These are phyloP conservation scores for Adansonia rubrostipa DNA, from an alignment of 441 rosid genomes.

Conservation along the genomic window DNA sequence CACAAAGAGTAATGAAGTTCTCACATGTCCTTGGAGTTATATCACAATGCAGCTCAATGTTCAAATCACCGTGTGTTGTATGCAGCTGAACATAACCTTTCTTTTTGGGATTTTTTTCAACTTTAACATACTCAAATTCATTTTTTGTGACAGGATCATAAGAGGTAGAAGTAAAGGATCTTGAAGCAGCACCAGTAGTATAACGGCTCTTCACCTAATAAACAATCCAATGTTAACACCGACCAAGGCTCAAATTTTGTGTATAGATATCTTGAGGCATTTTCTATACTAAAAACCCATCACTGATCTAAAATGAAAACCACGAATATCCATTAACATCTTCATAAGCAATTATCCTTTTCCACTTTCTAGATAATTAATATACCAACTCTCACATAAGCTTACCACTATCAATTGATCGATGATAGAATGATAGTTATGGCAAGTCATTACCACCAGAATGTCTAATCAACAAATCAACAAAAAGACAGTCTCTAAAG, in stretches of 20 bases:
- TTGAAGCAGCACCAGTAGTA: conserved; percentile 92
- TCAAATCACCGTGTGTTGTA: conserved; percentile 90
- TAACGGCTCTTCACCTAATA: conserved; percentile 83
- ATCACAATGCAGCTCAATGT: conserved; percentile 94
- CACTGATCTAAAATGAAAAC: not conserved
- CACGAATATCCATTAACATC: conserved; percentile 3
- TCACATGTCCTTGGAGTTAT: conserved; percentile 92
- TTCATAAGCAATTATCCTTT: not conserved
- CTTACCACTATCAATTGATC: not conserved
- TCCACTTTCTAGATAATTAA: conserved; percentile 13
- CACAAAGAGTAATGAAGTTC: conserved; percentile 88
- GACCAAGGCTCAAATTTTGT: conserved; percentile 10
- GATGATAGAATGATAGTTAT: not conserved
- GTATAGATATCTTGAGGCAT: not conserved
- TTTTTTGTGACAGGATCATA: conserved; percentile 90
- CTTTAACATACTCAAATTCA: conserved; percentile 82
- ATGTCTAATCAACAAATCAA: not conserved
- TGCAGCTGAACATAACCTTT: conserved; percentile 93
- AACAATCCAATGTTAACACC: conserved; percentile 37
- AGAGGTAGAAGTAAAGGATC: conserved; percentile 91
- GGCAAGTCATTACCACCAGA: not conserved
- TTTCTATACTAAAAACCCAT: not conserved
- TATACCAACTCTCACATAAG: not conserved
- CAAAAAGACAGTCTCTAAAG: not conserved
- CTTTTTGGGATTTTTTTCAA: conserved; percentile 92